Conservation (phyloP, 257 asterid species). For the Petrea volubilis region DNA sequence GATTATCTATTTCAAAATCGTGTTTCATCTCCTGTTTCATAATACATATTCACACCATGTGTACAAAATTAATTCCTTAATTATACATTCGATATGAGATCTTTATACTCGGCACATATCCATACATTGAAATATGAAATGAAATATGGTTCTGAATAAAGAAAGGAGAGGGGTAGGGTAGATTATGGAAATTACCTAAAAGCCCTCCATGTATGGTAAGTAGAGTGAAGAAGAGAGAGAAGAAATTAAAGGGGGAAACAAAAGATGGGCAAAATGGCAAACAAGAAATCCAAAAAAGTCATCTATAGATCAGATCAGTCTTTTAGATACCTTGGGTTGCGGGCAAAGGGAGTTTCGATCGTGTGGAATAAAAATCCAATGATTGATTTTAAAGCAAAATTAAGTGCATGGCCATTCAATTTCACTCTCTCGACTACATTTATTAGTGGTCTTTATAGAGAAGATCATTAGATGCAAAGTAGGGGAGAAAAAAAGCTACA, state of each 20-base stretch:
- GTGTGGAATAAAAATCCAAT: conserved; percentile 51
- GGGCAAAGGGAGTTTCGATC: conserved; percentile 31
- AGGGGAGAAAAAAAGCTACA: not conserved
- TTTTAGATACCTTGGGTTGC: conserved; percentile 41
- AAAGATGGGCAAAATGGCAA: conserved; percentile 47
- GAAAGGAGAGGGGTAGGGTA: not conserved
- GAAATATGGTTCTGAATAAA: too few species aligned
- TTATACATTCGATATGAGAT: too few species aligned
- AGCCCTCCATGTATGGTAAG: not conserved
- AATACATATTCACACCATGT: too few species aligned
- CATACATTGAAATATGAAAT: too few species aligned
- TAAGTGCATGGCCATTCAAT: conserved; percentile 38
- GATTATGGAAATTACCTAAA: not conserved
- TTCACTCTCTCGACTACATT: conserved; percentile 25
- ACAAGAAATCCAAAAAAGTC: conserved; percentile 54
- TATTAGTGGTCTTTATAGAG: conserved; percentile 14
- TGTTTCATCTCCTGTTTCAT: too few species aligned
- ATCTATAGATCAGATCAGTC: conserved; percentile 36
- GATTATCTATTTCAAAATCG: too few species aligned
- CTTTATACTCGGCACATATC: too few species aligned
- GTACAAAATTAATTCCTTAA: too few species aligned
- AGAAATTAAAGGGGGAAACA: conserved; percentile 9
- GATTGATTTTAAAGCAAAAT: conserved; percentile 43
- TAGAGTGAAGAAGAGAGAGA: not conserved
- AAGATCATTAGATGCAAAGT: conserved; percentile 32